phyloP scores from a whole-genome alignment of 495 filamentous ascomycete species.

The Trichoderma gamsii region DNA sequence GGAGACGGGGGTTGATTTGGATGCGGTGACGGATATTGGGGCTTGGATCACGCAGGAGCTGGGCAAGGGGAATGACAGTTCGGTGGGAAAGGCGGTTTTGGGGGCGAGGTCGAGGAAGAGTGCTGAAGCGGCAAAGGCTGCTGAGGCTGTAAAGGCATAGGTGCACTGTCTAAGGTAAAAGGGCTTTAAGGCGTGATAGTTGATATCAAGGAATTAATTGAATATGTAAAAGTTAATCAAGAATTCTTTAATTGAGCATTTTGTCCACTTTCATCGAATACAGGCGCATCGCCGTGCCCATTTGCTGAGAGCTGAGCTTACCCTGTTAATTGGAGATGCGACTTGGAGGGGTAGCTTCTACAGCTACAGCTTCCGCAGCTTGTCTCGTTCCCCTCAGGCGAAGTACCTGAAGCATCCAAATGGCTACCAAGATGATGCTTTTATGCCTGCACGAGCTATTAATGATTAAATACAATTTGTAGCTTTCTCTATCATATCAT shows the following conservation, averaged over 20 bases:
- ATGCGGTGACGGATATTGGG: slow-evolving; percentile 73
- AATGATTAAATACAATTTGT: no score
- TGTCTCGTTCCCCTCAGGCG: background rate
- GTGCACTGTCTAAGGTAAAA: no score
- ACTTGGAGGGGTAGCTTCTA: slow-evolving; percentile 6
- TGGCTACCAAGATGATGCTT: background rate
- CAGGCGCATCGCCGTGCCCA: background rate
- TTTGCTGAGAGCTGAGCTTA: background rate
- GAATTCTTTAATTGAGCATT: no score
- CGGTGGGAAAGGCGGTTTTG: slow-evolving; percentile 71
- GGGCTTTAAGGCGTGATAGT: background rate
- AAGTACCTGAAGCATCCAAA: background rate
- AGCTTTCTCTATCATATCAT: no score
- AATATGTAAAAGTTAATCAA: no score
- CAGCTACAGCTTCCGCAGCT: background rate
- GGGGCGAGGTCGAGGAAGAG: slow-evolving; percentile 39
- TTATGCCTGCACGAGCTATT: no score
- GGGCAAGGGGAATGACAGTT: slow-evolving; percentile 66
- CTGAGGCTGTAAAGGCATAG: slow-evolving; percentile 1
- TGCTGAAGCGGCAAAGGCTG: background rate
- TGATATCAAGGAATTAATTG: background rate
- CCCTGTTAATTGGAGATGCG: background rate
- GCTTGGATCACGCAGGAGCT: slow-evolving; percentile 85
- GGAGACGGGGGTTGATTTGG: slow-evolving; percentile 81
- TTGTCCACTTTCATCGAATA: background rate